Conservation (phyloP, 2,329 filamentous ascomycete genomes). For the Verticillium isaacii region DNA sequence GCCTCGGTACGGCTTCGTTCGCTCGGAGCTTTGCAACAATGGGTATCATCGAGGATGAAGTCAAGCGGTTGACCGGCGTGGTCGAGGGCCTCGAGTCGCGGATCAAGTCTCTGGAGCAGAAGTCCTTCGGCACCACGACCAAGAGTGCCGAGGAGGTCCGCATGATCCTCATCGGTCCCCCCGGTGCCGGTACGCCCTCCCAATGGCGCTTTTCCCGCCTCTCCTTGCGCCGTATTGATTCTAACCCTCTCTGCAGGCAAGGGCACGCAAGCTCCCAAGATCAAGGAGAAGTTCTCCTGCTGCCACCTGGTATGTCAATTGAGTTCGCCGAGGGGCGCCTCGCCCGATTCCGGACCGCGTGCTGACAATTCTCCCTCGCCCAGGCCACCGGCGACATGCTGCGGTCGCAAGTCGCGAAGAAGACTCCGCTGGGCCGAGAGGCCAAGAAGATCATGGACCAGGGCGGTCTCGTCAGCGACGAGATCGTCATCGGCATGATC, state of each 20-base stretch:
- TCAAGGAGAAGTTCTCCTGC: constrained; percentile 96
- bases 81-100: constrained; percentile 80
- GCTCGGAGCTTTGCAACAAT: constrained; percentile 50
- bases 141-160: constrained; percentile 66
- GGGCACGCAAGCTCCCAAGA: constrained; percentile 95
- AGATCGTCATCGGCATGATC: constrained; percentile 99
- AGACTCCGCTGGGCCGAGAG: constrained; percentile 89
- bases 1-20: constrained; percentile 15
- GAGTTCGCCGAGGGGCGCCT: not conserved
- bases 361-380: constrained; percentile 7
- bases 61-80: constrained; percentile 79
- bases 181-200: constrained; percentile 77
- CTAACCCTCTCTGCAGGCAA: constrained; percentile 63
- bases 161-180: constrained; percentile 97
- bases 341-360: constrained; percentile 5
- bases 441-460: constrained; percentile 99
- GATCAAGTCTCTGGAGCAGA: constrained; percentile 78
- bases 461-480: constrained; percentile 94
- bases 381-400: constrained; percentile 99
- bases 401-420: constrained; percentile 95
- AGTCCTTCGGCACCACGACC: constrained; percentile 53
- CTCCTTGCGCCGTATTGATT: constrained; percentile 2
- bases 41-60: constrained; percentile 82
- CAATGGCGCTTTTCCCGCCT: constrained; percentile 1
- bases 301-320: constrained; percentile 79